Percentiles rank a stretch among this genome's conserved stretches.
Conservation (phyloP, 2,329 filamentous ascomycete species). For the Colletotrichum eleusines region DNA sequence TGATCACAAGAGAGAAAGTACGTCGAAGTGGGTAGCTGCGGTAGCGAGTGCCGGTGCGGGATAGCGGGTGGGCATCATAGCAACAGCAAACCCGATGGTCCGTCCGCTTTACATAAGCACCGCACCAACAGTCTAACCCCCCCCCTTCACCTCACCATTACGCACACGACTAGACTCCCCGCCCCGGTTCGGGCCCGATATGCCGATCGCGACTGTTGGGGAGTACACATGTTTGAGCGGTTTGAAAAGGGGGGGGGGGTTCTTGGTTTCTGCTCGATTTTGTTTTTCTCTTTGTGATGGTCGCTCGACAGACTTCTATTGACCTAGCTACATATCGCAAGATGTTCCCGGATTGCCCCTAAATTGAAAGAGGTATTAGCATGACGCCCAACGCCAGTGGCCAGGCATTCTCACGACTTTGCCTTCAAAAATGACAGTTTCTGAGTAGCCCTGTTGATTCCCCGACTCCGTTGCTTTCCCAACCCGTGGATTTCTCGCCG, state of each 20-base stretch:
- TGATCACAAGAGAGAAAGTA: slow-evolving; percentile 35
- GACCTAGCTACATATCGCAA: slow-evolving; percentile 14
- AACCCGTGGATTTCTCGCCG: slow-evolving; percentile 13
- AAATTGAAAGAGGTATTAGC: slow-evolving; percentile 5
- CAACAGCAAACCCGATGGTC: not conserved
- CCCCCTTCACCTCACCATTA: slow-evolving; percentile 26
- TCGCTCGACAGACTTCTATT: slow-evolving; percentile 1
- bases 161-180: slow-evolving; percentile 23
- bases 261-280: not conserved
- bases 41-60: slow-evolving; percentile 29
- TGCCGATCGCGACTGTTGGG: not conserved
- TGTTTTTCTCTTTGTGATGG: not conserved
- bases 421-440: slow-evolving; percentile 26
- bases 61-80: slow-evolving; percentile 34
- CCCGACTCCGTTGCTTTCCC: slow-evolving; percentile 38
- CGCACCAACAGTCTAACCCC: not conserved
- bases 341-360: not conserved
- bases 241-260: too few relatives aligned
- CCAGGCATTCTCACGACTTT: slow-evolving; percentile 23
- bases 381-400: slow-evolving; percentile 36
- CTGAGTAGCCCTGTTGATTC: slow-evolving; percentile 17
- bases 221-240: not conserved
- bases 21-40: slow-evolving; percentile 25
- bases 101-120: slow-evolving; percentile 37
- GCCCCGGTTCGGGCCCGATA: slow-evolving; percentile 4